Percentiles rank a stretch among this genome's conserved stretches.
phyloP scores from a whole-genome alignment of 768 basidiomycete genomes.

The Suillus plorans region DNA sequence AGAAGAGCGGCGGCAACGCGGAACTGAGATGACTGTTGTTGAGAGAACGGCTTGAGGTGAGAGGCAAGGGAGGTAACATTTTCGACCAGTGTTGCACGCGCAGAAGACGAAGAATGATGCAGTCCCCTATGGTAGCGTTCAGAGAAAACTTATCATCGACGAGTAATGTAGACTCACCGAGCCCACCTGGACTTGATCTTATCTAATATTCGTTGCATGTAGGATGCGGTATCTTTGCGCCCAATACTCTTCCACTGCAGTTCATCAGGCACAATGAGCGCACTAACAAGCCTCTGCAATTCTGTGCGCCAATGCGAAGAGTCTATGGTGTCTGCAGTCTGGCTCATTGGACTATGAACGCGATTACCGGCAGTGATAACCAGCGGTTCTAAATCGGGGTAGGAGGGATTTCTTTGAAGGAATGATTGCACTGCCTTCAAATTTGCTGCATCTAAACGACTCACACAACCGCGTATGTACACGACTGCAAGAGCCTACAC shows the following conservation, averaged over 20 bases:
- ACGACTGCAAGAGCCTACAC: conserved; percentile 18
- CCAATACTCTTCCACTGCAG: background rate
- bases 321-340: background rate
- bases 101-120: conserved; percentile 26
- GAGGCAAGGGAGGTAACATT: conserved; percentile 17
- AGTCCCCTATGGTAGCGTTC: conserved; percentile 34
- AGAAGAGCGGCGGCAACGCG: conserved; percentile 32
- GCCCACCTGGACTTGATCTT: background rate
- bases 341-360: background rate
- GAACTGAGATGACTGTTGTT: conserved; percentile 28
- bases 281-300: background rate
- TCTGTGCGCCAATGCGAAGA: background rate
- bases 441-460: conserved; percentile 24
- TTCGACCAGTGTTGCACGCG: conserved; percentile 34
- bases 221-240: background rate
- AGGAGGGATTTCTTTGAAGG: conserved; percentile 18
- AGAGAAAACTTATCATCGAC: background rate
- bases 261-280: background rate
- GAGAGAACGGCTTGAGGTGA: conserved; percentile 25
- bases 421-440: conserved; percentile 23
- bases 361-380: background rate
- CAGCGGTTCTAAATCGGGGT: conserved; percentile 15
- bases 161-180: background rate
- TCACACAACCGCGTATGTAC: conserved; percentile 34
- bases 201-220: background rate